Base-by-base conservation (phyloP, 129 eudicot genomes). In the Heracleum sosnowskyi region DNA sequence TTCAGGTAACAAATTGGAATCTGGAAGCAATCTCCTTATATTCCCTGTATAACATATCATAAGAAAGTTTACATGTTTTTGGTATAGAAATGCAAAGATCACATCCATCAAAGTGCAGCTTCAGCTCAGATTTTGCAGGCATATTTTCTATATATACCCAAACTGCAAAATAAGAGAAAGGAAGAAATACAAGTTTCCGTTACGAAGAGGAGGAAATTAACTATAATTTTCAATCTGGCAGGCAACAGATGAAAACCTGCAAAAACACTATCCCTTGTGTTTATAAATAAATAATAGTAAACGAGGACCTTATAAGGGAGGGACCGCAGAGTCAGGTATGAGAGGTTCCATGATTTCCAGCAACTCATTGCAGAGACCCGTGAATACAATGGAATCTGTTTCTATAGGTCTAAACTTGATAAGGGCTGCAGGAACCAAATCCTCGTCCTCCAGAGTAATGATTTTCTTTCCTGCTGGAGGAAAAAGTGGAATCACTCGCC, bases 321-420 rank as follows among this genome's bases (percentile, higher is more conserved):
- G 86, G 82, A 82, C 87, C 7, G 90, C 88, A 44, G 91, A 78
- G 81, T 73, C 89, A 60, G 88, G 47, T 2, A 76, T 86, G 26
- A 95, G 81, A 18, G 96, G 97, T 77, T 92, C 99, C 83, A 87
- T 92, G 49, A 87, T 82, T 84, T 91, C 83, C 31, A 95, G 96
- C 53, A 92, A 90, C 70, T 91, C 97, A 73, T 92, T 95, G 77
- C 88, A 76, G 45, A 95, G 93, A 75, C 98, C 98, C 4, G 96
- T 95, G 79, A 91, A 95, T 70, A 95, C 94, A 49, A 82, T 77
- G 0, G 91, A 85, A 77, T 90, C 97, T 8, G 97, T 92, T 83
- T 92, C 99, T 8, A 87, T 77, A 37, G 95, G 99, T 82, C 79
- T 90, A 78, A 86, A 95, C 83, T 90, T 95, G 74, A 92, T 86